phyloP scores from a whole-genome alignment of 192 early-diverging fungal genomes.

The Podochytrium sp. region DNA sequence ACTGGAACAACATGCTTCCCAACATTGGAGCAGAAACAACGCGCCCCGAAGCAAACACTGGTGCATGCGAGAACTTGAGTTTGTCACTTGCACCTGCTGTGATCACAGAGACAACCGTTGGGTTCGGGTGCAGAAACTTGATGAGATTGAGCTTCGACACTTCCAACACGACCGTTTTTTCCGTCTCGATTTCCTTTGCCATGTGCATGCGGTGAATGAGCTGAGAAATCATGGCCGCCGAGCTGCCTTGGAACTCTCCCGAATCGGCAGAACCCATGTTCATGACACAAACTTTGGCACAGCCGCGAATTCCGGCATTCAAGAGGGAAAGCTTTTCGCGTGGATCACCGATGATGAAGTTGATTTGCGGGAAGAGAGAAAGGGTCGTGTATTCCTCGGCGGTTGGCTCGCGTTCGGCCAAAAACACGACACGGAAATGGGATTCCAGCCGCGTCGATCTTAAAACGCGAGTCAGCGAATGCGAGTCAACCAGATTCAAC shows the following conservation, averaged over 20 bases:
- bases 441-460: constrained; percentile 29
- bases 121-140: constrained; percentile 54
- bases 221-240: constrained; percentile 59
- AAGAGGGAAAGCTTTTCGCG: constrained; percentile 27
- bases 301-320: constrained; percentile 35
- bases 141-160: constrained; percentile 58
- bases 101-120: constrained; percentile 9
- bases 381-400: constrained; percentile 34
- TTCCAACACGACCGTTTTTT: constrained; percentile 35
- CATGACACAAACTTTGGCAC: constrained; percentile 15
- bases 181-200: constrained; percentile 18
- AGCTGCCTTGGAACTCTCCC: constrained; percentile 20
- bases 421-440: constrained; percentile 37
- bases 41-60: constrained; percentile 68
- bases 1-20: constrained; percentile 29
- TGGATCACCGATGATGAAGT: constrained; percentile 47
- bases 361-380: constrained; percentile 44
- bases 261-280: constrained; percentile 3
- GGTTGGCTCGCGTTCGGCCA: constrained; percentile 33
- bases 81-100: not conserved
- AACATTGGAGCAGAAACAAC: constrained; percentile 61
- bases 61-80: constrained; percentile 48
- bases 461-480: not conserved
- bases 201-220: constrained; percentile 57
- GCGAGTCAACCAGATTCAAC: constrained; percentile 39